Evolutionary conservation across 345 rosid genomes (phyloP).

Genomic region (Linum lewisii): DNA sequence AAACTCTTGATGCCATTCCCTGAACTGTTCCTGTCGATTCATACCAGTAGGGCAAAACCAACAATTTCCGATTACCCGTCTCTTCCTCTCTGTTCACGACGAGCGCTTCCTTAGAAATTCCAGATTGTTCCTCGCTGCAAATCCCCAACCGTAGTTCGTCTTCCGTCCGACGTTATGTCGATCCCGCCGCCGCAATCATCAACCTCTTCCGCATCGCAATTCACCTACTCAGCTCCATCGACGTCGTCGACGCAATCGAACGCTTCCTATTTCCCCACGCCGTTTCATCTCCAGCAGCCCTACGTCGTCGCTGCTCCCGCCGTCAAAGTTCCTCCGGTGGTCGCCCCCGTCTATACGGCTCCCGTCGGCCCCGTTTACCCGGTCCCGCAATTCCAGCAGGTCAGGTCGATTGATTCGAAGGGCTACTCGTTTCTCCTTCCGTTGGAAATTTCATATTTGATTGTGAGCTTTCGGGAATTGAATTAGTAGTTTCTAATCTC

Average conservation of each 20-base stretch:
- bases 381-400: conserved; percentile 4
- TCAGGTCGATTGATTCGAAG: not conserved
- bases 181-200: not conserved
- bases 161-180: not conserved
- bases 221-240: conserved; percentile 2
- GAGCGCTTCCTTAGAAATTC: too few relatives aligned
- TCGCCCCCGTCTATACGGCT: not conserved
- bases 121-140: too few relatives aligned
- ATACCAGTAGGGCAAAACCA: too few relatives aligned
- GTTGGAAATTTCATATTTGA: too few relatives aligned
- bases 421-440: not conserved
- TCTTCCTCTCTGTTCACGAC: too few relatives aligned
- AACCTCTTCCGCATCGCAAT: not conserved
- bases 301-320: not conserved
- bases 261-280: not conserved
- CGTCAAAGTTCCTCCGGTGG: not conserved
- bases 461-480: not conserved
- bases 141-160: too few relatives aligned
- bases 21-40: too few relatives aligned
- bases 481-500: not conserved
- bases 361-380: not conserved
- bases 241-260: not conserved
- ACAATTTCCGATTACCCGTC: too few relatives aligned
- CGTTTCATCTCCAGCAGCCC: conserved; percentile 4
- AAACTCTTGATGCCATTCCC: too few relatives aligned